Base-by-base conservation (phyloP, 805 yeast species). In the Wickerhamomyces pijperi region DNA sequence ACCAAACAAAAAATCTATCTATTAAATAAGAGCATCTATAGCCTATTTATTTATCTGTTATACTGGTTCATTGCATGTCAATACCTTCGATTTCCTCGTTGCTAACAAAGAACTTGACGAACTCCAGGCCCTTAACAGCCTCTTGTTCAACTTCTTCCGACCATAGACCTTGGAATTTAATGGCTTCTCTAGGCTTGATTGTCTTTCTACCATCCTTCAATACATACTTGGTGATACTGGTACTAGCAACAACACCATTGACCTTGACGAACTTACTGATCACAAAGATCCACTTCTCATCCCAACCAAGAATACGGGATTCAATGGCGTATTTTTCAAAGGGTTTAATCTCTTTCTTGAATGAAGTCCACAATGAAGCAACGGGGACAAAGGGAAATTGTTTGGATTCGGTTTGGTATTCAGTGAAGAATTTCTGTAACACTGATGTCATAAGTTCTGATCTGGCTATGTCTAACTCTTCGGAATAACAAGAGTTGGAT, bases 401-500 rank as follows among this genome's bases (percentile, higher is more conserved):
- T 40, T 64, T 66, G n/a, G 50, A 49, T 37, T 62, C 67, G 39
- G 65, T 70, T 46, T 59, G 58, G 49, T 62, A 69, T 29, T 64
- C 54, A 44, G 63, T 54, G 49, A 79, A 76, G 41, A 75, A 63
- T 46, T 69, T 70, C 49, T 74, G 78, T 49, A 88, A 73, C 5
- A 75, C 60, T 35, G 61, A 57, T 19, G 73, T 60, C 62, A 86
- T 62, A 39, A 79, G 58, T 41, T 76, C 74, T 7, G 82, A 68
- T 54, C 97, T 74, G 3, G 84, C 76, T 45, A 86, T 67, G 54
- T 88, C 97, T 54, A 85, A 64, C 47, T 88, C 97, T 16, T 67
- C 61, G 51, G 82, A 81, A 59, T 88, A 90, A 1, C 95, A 82
- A 6, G 90, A 77, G 56, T 90, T 90, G 41, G 82, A 76, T 63